These are phyloP conservation scores for Penicillium griseofulvum DNA, from an alignment of 2,329 filamentous ascomycete genomes.

Conservation along the genomic window DNA sequence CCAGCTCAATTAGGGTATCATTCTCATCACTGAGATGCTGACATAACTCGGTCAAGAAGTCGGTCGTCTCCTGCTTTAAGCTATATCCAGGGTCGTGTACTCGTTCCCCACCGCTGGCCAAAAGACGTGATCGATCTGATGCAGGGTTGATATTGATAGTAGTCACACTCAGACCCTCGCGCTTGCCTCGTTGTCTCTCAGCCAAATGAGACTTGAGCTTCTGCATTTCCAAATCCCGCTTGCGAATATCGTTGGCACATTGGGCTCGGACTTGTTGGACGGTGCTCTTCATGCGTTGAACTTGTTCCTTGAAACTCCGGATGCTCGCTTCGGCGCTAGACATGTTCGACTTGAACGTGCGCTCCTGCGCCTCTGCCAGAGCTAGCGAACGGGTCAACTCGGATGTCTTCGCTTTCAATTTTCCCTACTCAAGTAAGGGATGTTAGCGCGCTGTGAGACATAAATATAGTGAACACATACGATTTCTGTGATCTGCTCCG, in stretches of 20 bases:
- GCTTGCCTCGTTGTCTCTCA: slow-evolving; percentile 62
- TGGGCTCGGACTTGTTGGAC: slow-evolving; percentile 80
- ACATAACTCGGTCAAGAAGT: slow-evolving; percentile 82
- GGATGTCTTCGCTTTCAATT: slow-evolving; percentile 53
- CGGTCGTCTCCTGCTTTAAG: slow-evolving; percentile 81
- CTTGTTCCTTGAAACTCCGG: slow-evolving; percentile 78
- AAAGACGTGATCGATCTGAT: slow-evolving; percentile 32
- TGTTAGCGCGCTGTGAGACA: background rate
- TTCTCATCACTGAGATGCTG: slow-evolving; percentile 88
- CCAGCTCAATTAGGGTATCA: slow-evolving; percentile 70
- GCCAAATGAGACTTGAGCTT: slow-evolving; percentile 81
- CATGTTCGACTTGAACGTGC: slow-evolving; percentile 66
- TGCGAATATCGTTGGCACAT: slow-evolving; percentile 86
- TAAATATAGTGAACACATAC: slow-evolving; percentile 39
- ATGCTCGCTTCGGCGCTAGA: slow-evolving; percentile 71
- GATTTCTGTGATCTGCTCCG: slow-evolving; percentile 69
- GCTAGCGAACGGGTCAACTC: slow-evolving; percentile 59
- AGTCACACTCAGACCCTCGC: slow-evolving; percentile 52
- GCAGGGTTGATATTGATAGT: slow-evolving; percentile 48
- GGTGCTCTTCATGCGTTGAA: slow-evolving; percentile 71
- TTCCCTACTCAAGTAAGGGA: slow-evolving; percentile 39
- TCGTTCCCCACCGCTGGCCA: slow-evolving; percentile 38
- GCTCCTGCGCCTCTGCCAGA: slow-evolving; percentile 66
- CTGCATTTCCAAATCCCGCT: slow-evolving; percentile 85
- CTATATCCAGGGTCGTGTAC: slow-evolving; percentile 62